A percentile compares a stretch with the other conserved stretches of the same genome.
phyloP scores from a whole-genome alignment of 192 early-diverging fungal species.

The Coemansia sp. region DNA sequence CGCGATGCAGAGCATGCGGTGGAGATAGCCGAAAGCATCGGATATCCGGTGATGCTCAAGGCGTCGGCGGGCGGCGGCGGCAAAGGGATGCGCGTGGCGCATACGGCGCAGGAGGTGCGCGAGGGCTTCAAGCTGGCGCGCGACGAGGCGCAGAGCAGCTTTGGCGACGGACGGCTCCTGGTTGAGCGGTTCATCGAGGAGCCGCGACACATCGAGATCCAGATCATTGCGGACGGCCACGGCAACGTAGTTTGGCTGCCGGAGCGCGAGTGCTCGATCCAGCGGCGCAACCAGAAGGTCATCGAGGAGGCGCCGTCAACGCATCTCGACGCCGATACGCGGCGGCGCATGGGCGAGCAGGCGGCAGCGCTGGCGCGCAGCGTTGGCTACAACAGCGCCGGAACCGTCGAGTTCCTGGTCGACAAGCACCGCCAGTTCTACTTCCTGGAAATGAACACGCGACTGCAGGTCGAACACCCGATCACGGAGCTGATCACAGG shows the following conservation, averaged over 20 bases:
- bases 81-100: slow-evolving; percentile 83
- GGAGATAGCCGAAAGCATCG: slow-evolving; percentile 66
- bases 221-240: slow-evolving; percentile 67
- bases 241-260: slow-evolving; percentile 82
- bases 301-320: slow-evolving; percentile 84
- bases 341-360: slow-evolving; percentile 76
- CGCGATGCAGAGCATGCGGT: slow-evolving; percentile 72
- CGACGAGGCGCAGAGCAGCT: slow-evolving; percentile 77
- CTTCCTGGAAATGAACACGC: slow-evolving; percentile 83
- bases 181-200: slow-evolving; percentile 92
- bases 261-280: slow-evolving; percentile 87
- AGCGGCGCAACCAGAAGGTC: slow-evolving; percentile 80
- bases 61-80: slow-evolving; percentile 81
- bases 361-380: slow-evolving; percentile 71
- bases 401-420: slow-evolving; percentile 77
- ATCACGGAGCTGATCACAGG: slow-evolving; percentile 81
- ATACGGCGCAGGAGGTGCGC: slow-evolving; percentile 61
- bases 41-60: slow-evolving; percentile 84
- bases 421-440: slow-evolving; percentile 74
- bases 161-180: slow-evolving; percentile 86
- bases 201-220: slow-evolving; percentile 78
- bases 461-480: slow-evolving; percentile 79
- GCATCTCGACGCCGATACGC: slow-evolving; percentile 62
- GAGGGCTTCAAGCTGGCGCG: slow-evolving; percentile 80
- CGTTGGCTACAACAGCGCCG: slow-evolving; percentile 74